Conservation (phyloP, 306 rosid species). For the Cicer pinnatifidum region DNA sequence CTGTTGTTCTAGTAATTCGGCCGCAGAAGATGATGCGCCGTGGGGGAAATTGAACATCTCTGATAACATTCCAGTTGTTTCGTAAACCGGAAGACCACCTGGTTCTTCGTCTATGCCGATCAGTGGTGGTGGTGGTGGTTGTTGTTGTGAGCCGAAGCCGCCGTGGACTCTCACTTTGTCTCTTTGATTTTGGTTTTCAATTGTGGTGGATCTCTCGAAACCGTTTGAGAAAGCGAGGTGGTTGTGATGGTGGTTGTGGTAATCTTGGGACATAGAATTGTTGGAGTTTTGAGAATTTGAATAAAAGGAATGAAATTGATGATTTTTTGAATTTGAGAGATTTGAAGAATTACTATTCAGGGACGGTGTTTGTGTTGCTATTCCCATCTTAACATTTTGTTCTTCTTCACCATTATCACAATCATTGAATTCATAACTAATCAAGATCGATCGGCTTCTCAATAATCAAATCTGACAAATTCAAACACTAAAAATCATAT, state of each 20-base stretch:
- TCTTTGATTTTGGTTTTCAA: constrained; percentile 77
- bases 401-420: constrained; percentile 16
- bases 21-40: constrained; percentile 25
- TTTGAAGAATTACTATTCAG: constrained; percentile 38
- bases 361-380: constrained; percentile 60
- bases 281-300: constrained; percentile 36
- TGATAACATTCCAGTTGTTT: constrained; percentile 79
- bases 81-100: constrained; percentile 66
- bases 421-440: constrained; percentile 35
- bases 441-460: constrained; percentile 27
- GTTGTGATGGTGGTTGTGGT: constrained; percentile 46
- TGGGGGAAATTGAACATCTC: constrained; percentile 90
- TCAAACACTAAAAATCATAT: background rate
- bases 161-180: constrained; percentile 76
- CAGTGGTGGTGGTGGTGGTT: constrained; percentile 46
- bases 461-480: constrained; percentile 40
- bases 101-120: constrained; percentile 72
- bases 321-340: constrained; percentile 43
- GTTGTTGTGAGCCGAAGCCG: constrained; percentile 50
- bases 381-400: constrained; percentile 63
- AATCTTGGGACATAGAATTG: constrained; percentile 96
- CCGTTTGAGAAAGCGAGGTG: constrained; percentile 75
- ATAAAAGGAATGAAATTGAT: constrained; percentile 35
- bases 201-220: constrained; percentile 64
- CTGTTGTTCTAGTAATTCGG: constrained; percentile 65